Conservation (phyloP, 768 basidiomycete species). For the Agrocybe praecox region DNA sequence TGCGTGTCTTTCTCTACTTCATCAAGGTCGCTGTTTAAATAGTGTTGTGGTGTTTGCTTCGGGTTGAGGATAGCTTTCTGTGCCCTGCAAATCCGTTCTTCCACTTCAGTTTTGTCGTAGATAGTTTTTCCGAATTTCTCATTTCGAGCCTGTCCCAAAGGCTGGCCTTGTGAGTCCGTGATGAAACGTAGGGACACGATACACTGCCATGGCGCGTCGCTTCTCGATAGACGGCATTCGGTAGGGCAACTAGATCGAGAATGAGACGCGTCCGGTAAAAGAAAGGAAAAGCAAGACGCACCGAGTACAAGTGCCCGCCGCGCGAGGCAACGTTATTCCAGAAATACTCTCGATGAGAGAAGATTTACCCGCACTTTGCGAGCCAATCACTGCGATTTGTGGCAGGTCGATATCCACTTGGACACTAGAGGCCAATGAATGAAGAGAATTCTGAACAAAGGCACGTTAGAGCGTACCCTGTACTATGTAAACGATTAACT, state of each 20-base stretch:
- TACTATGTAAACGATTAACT: constrained; percentile 58
- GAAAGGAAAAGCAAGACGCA: constrained; percentile 19
- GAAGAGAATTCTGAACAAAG: constrained; percentile 14
- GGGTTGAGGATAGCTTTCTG: constrained; percentile 72
- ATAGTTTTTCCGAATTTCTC: constrained; percentile 52
- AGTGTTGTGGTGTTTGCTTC: constrained; percentile 26
- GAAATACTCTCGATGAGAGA: constrained; percentile 80
- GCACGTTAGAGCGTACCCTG: too few species aligned
- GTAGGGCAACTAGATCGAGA: constrained; percentile 59
- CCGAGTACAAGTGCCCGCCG: constrained; percentile 80
- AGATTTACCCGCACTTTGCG: constrained; percentile 76
- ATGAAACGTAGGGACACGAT: constrained; percentile 47
- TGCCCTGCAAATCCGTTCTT: constrained; percentile 67
- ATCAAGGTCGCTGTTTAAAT: constrained; percentile 44
- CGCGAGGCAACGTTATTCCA: constrained; percentile 69
- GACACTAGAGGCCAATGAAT: constrained; percentile 41
- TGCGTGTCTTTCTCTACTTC: constrained; percentile 17
- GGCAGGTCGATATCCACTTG: constrained; percentile 74
- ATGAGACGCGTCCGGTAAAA: neutral
- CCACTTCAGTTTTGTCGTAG: constrained; percentile 52
- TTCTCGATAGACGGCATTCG: constrained; percentile 53
- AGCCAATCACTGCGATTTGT: constrained; percentile 72
- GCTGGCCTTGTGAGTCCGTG: constrained; percentile 38
- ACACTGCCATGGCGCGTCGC: constrained; percentile 48
- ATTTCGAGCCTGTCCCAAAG: constrained; percentile 38